phyloP scores from a whole-genome alignment of 2,329 filamentous ascomycete species.

The Furcasterigmium furcatum region DNA sequence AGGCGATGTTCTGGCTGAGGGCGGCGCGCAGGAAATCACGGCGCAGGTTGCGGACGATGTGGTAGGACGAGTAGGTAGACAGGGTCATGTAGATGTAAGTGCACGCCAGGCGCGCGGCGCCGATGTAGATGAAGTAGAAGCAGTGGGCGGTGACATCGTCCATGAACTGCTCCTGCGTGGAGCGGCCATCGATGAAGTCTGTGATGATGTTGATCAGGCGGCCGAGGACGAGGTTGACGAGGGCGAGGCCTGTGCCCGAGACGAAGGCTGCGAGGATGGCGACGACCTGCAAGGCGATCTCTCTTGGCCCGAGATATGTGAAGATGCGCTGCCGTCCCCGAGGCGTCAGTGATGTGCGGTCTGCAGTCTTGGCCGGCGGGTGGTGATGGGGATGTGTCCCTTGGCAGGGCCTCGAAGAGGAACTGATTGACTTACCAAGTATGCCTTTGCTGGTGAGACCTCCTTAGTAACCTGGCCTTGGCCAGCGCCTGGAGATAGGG shows the following conservation, averaged over 20 bases:
- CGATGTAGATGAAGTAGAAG: conserved; percentile 22
- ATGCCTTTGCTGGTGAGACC: no score
- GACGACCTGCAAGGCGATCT: conserved; percentile 19
- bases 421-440: no score
- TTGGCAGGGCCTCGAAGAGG: no score
- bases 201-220: conserved; percentile 27
- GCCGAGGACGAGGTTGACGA: conserved; percentile 31
- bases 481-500: no score
- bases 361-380: no score
- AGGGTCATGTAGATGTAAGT: conserved; percentile 29
- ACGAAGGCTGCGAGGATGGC: conserved; percentile 25
- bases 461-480: no score
- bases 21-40: conserved; percentile 45
- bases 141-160: conserved; percentile 3
- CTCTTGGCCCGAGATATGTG: conserved; percentile 17
- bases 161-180: conserved; percentile 17
- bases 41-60: conserved; percentile 44
- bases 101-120: conserved; percentile 13
- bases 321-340: conserved; percentile 24
- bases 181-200: conserved; percentile 20
- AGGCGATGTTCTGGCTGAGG: conserved; percentile 46
- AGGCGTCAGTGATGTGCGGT: no score
- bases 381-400: no score
- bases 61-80: conserved; percentile 45
- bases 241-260: conserved; percentile 29